These are phyloP conservation scores for Aphanomyces cochlioides DNA, from an alignment of 352 stramenopile genomes.

Conservation along the genomic window DNA sequence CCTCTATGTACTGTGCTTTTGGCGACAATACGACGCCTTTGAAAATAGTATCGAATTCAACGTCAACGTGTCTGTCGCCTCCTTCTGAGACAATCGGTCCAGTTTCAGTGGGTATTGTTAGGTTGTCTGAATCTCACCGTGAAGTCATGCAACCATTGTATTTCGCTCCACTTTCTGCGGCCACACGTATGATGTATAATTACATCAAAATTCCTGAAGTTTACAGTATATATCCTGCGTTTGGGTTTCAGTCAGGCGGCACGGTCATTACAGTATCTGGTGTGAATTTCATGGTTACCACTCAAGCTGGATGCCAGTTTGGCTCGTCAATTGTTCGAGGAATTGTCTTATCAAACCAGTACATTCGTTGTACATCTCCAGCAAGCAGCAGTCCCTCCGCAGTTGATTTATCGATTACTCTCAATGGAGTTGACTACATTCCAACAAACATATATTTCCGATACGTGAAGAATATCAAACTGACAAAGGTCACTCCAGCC, in stretches of 20 bases:
- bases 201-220: conserved; percentile 32
- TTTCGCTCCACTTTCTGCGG: not conserved
- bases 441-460: conserved; percentile 17
- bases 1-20: conserved; percentile 8
- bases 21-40: not conserved
- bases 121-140: not conserved
- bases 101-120: conserved; percentile 1
- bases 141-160: not conserved
- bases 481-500: conserved; percentile 11
- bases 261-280: conserved; percentile 39
- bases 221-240: conserved; percentile 36
- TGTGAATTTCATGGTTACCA: conserved; percentile 32
- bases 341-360: conserved; percentile 5
- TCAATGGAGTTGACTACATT: conserved; percentile 26
- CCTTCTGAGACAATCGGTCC: not conserved
- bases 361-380: conserved; percentile 20
- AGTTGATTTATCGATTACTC: conserved; percentile 29
- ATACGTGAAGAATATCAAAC: conserved; percentile 23
- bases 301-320: conserved; percentile 42
- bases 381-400: not conserved
- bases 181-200: not conserved
- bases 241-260: conserved; percentile 44
- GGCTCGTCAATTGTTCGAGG: conserved; percentile 25
- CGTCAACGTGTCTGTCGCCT: not conserved
- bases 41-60: conserved; percentile 5